These are phyloP conservation scores for Penicillium expansum DNA, from an alignment of 2,329 filamentous ascomycete species.

Conservation along the genomic window DNA sequence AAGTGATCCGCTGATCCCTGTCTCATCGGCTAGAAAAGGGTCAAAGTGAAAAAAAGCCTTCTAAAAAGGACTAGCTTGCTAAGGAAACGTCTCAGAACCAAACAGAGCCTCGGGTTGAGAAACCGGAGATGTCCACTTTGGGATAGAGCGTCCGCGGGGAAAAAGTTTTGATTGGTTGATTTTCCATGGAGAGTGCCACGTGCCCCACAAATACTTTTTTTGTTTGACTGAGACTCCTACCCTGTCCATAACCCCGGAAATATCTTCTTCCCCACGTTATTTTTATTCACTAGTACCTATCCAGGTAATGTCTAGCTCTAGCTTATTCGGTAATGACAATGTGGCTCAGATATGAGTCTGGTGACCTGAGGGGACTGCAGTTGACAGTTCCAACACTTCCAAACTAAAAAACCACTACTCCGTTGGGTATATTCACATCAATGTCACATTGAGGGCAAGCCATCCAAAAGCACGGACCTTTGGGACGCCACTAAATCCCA, in stretches of 20 bases:
- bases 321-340: not conserved
- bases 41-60: not conserved
- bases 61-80: no score
- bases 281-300: not conserved
- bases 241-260: no score
- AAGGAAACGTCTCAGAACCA: not conserved
- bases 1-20: not conserved
- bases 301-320: not conserved
- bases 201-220: not conserved
- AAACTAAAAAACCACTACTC: not conserved
- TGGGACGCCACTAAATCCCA: slow-evolving; percentile 3
- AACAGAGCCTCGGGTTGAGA: slow-evolving; percentile 6
- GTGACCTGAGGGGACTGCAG: not conserved
- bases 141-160: not conserved
- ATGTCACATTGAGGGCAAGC: slow-evolving; percentile 8
- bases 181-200: no score
- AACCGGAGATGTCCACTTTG: slow-evolving; percentile 5
- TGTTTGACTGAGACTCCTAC: not conserved
- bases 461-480: slow-evolving; percentile 5
- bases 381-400: no score
- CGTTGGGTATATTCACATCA: not conserved
- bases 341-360: not conserved
- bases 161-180: not conserved
- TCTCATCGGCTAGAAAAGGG: not conserved
- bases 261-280: not conserved